Base-by-base conservation (phyloP, 2,329 filamentous ascomycete species). In the Alternaria atra region DNA sequence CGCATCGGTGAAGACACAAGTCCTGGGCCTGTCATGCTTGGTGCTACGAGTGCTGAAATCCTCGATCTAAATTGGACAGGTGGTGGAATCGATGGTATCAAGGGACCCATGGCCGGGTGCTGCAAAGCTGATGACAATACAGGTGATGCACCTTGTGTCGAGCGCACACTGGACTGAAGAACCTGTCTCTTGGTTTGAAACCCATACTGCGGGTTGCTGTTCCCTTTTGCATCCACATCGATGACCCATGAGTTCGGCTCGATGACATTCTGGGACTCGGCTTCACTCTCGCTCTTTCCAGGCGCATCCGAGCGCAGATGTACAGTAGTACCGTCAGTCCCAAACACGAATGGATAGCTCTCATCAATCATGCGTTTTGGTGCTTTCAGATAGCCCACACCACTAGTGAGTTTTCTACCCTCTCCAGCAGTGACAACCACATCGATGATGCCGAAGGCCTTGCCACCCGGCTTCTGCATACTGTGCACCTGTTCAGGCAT, bases 381-480 rank as follows among this genome's bases (percentile, higher is more conserved):
- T 12, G 52, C 51, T 44, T 69, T 72, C 13, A 74, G 29, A 50
- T 75, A 76, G n/a, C 37, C 52, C 12, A 50, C 54, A 12, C 65
- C 68, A 12, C 48, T 61, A 0, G 62, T 68, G n/a, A 70, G 13
- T 46, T 77, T 77, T 56, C 56, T 71, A 6, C 75, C 74, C 8
- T 52, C 32, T 23, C 76, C 75, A 37, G 69, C 66, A 2, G 74
- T 74, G 42, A 78, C 67, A n/a, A 77, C 48, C 1, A 81, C 75
- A 61, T 82, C 80, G 13, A 82, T 67, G 6, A 80, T 63, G 3
- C 78, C 79, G 50, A 80, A 78, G 1, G 70, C 70, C 17, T 43
- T 70, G 5, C 71, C 69, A 9, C 70, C 68, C 5, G 66, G 54
- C 13, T 69, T 74, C 51, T 78, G 77, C 68, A 80, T 71, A 8